Percentiles rank a stretch among this genome's conserved stretches.
Evolutionary conservation across 805 yeast genomes (phyloP).

Genomic region (Starmerella vitae): DNA sequence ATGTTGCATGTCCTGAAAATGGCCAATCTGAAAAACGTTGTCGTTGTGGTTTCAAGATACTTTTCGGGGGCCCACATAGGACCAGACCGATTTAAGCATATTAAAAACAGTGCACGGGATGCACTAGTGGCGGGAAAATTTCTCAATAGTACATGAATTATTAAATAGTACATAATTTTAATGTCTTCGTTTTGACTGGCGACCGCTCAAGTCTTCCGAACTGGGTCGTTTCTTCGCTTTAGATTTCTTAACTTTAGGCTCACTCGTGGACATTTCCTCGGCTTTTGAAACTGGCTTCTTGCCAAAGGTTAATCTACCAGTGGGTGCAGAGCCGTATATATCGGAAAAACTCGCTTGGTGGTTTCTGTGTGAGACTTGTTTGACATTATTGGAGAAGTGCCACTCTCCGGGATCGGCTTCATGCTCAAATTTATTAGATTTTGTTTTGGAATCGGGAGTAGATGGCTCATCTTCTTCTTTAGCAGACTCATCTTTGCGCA

Average conservation of each 20-base stretch:
- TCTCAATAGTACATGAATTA: conserved; percentile 13
- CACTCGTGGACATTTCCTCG: conserved; percentile 4
- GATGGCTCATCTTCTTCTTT: neutral
- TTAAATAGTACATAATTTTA: conserved; percentile 2
- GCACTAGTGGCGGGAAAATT: conserved; percentile 59
- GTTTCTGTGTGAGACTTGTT: too few relatives aligned
- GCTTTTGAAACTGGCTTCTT: conserved; percentile 1
- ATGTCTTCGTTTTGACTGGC: neutral
- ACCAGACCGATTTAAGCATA: conserved; percentile 82
- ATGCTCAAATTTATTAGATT: conserved; percentile 1
- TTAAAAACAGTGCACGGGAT: conserved; percentile 76
- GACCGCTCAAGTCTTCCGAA: neutral
- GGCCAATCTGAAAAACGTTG: conserved; percentile 64
- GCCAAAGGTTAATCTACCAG: conserved; percentile 11
- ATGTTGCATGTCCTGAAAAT: conserved; percentile 59
- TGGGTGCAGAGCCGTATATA: conserved; percentile 4
- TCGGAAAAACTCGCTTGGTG: conserved; percentile 5
- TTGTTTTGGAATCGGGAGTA: neutral
- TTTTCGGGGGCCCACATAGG: conserved; percentile 86
- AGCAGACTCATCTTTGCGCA: conserved; percentile 11
- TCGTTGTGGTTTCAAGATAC: conserved; percentile 85
- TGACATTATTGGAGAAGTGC: conserved; percentile 1
- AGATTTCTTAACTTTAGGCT: neutral
- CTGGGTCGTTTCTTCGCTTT: neutral
- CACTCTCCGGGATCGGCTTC: conserved; percentile 16